Conservation (phyloP, 345 rosid species). For the Hibiscus trionum region DNA sequence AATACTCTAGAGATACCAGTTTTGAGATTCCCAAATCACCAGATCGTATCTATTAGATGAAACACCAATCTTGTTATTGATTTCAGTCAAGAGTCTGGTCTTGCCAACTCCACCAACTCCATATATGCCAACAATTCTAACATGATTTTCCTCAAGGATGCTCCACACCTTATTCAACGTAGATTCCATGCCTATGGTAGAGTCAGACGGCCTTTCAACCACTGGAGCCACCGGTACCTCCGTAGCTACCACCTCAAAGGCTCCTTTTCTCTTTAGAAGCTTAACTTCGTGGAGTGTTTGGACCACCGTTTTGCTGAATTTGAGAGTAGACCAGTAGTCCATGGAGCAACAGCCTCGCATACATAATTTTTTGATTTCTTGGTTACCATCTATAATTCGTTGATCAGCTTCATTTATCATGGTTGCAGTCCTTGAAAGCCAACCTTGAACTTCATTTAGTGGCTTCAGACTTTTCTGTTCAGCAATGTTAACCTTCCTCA, state of each 20-base stretch:
- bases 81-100: not conserved
- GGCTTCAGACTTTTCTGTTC: no score
- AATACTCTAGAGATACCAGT: constrained; percentile 3
- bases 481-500: no score
- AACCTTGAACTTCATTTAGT: no score
- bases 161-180: not conserved
- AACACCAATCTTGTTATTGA: not conserved
- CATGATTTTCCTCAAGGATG: not conserved
- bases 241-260: not conserved
- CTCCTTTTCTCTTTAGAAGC: not conserved
- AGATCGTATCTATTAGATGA: not conserved
- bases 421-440: no score
- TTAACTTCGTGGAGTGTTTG: not conserved
- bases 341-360: no score
- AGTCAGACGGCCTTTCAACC: not conserved
- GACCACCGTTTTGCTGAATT: not conserved
- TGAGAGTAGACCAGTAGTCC: no score
- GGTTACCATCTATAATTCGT: no score
- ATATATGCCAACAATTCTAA: constrained; percentile 1
- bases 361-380: no score
- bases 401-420: no score
- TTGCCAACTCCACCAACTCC: constrained; percentile 4
- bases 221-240: not conserved
- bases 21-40: constrained; percentile 10
- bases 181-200: not conserved